A percentile compares a stretch with the other conserved stretches of the same genome.
Evolutionary conservation across 2,329 filamentous ascomycete genomes (phyloP).

Genomic region (Cryphonectria naterciae): DNA sequence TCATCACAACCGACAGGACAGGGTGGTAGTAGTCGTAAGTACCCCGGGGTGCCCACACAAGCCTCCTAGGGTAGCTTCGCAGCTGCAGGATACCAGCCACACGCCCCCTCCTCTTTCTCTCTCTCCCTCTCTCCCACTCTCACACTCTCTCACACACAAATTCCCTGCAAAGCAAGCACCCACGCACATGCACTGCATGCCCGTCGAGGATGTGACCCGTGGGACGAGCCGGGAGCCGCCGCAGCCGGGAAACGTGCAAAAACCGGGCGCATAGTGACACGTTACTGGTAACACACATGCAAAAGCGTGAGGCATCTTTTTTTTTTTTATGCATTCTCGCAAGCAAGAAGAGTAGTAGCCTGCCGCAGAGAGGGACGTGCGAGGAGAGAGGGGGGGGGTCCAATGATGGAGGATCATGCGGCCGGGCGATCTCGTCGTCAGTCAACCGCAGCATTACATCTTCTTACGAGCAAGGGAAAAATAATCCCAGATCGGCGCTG

Average conservation of each 20-base stretch:
- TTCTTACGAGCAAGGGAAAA: neutral
- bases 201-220: neutral
- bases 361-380: neutral
- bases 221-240: neutral
- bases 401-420: too few species aligned
- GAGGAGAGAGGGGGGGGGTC: too few species aligned
- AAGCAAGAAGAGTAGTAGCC: neutral
- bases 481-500: slow-evolving; percentile 8
- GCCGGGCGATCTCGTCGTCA: neutral
- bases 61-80: slow-evolving; percentile 10
- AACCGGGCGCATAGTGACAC: slow-evolving; percentile 6
- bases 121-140: neutral
- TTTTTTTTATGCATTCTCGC: neutral
- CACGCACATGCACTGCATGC: neutral
- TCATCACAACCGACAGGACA: slow-evolving; percentile 3
- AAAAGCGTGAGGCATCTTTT: neutral
- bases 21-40: neutral
- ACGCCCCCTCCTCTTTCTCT: neutral
- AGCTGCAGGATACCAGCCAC: slow-evolving; percentile 11
- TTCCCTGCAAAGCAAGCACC: neutral
- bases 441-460: neutral
- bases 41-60: neutral
- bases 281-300: neutral
- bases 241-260: neutral
- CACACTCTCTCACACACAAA: neutral